Evolutionary conservation across 768 basidiomycete genomes (phyloP).

Genomic region (Collybia mongolica): DNA sequence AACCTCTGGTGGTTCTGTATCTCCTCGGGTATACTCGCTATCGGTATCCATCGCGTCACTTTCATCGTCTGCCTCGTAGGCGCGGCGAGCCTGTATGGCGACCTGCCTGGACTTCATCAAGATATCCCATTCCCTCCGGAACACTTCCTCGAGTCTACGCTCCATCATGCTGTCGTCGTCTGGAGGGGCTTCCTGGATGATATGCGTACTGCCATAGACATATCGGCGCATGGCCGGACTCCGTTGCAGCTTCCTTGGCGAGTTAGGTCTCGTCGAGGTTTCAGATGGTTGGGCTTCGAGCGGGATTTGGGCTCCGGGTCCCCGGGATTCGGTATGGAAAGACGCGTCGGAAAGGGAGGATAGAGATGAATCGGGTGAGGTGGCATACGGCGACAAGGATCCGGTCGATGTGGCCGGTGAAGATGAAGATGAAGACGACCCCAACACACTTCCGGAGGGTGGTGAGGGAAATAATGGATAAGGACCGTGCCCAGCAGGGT

Average conservation of each 20-base stretch:
- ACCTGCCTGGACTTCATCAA: not conserved
- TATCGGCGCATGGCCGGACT: not conserved
- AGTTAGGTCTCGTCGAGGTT: not conserved
- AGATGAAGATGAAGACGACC: too few relatives aligned
- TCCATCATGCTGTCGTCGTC: not conserved
- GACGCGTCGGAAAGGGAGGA: conserved; percentile 1
- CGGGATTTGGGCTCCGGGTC: not conserved
- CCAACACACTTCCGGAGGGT: not conserved
- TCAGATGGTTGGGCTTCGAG: not conserved
- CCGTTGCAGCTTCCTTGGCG: conserved; percentile 3
- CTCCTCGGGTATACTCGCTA: not conserved
- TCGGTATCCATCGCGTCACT: not conserved
- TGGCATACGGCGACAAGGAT: conserved; percentile 1
- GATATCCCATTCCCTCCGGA: not conserved
- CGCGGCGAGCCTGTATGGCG: not conserved
- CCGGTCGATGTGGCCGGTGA: not conserved
- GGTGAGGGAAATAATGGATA: not conserved
- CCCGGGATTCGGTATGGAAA: not conserved
- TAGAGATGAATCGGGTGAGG: not conserved
- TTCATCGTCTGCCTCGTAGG: not conserved
- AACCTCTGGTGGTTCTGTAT: conserved; percentile 1
- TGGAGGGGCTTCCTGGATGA: not conserved
- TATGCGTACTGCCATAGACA: not conserved
- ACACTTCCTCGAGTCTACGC: not conserved
- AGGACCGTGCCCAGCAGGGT: not conserved